A percentile compares a stretch with the other conserved stretches of the same genome.
Evolutionary conservation across 176 grass and related monocot species (phyloP).

Genomic region (Carex parvula): DNA sequence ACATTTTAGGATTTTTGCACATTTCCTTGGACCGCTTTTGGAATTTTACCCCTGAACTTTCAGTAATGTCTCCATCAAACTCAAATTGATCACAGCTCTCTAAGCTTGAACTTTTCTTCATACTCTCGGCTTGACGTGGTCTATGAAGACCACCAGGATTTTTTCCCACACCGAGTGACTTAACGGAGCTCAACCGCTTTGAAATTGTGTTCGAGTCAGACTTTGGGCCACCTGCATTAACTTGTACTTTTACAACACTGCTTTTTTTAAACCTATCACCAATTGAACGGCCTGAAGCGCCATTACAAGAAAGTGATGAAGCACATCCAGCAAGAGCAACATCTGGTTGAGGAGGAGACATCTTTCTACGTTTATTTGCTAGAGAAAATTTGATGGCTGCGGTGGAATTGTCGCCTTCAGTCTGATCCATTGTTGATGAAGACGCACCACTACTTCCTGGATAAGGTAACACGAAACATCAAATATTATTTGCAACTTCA

Average conservation of each 20-base stretch:
- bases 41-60: conserved; percentile 13
- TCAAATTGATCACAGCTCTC: conserved; percentile 24
- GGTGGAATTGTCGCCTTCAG: conserved; percentile 14
- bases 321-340: conserved; percentile 42
- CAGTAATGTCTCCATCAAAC: conserved; percentile 11
- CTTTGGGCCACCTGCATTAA: conserved; percentile 45
- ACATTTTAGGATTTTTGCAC: conserved; percentile 50
- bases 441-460: conserved; percentile 34
- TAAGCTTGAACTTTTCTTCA: conserved; percentile 9
- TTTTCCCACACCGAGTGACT: conserved; percentile 36
- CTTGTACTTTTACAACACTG: conserved; percentile 46
- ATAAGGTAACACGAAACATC: conserved; percentile 18
- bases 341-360: conserved; percentile 46
- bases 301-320: conserved; percentile 48
- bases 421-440: conserved; percentile 33
- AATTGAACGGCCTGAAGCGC: conserved; percentile 52
- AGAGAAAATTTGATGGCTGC: conserved; percentile 27
- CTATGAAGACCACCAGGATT: neutral
- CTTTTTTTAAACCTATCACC: conserved; percentile 39
- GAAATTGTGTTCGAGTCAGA: conserved; percentile 46
- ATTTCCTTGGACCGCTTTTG: conserved; percentile 40
- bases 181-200: conserved; percentile 77
- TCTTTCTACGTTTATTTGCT: conserved; percentile 44
- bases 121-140: neutral
- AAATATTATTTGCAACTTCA: neutral